These are phyloP conservation scores for Lactarius akahatsu DNA, from an alignment of 768 basidiomycete genomes.

Conservation along the genomic window DNA sequence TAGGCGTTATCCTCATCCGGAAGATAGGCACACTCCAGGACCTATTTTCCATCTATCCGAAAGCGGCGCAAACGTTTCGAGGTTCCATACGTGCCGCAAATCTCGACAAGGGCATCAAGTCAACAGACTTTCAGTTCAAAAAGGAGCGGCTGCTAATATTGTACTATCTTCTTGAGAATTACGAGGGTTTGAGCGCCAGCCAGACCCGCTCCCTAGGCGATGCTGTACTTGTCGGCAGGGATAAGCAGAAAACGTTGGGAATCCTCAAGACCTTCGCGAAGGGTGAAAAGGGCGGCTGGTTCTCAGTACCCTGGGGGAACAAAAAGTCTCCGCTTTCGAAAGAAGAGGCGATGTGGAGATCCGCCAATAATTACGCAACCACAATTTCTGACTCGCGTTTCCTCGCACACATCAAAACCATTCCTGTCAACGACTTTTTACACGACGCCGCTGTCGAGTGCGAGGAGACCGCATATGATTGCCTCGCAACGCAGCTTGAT, in stretches of 20 bases:
- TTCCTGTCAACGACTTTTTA: neutral
- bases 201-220: neutral
- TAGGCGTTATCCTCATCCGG: neutral
- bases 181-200: neutral
- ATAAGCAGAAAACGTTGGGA: neutral
- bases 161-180: constrained; percentile 6
- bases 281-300: neutral
- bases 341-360: constrained; percentile 13
- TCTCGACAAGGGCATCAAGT: constrained; percentile 7
- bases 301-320: neutral
- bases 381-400: constrained; percentile 18
- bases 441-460: neutral
- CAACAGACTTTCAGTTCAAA: neutral
- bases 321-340: neutral
- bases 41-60: constrained; percentile 13
- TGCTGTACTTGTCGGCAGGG: neutral
- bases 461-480: constrained; percentile 3
- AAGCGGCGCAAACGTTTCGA: neutral
- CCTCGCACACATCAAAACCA: neutral
- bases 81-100: constrained; percentile 1
- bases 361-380: constrained; percentile 3
- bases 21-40: constrained; percentile 6
- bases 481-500: constrained; percentile 14
- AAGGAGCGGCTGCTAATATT: constrained; percentile 14
- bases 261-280: constrained; percentile 5